phyloP scores from a whole-genome alignment of 1,284 basidiomycete genomes.

The Heimioporus retisporus region DNA sequence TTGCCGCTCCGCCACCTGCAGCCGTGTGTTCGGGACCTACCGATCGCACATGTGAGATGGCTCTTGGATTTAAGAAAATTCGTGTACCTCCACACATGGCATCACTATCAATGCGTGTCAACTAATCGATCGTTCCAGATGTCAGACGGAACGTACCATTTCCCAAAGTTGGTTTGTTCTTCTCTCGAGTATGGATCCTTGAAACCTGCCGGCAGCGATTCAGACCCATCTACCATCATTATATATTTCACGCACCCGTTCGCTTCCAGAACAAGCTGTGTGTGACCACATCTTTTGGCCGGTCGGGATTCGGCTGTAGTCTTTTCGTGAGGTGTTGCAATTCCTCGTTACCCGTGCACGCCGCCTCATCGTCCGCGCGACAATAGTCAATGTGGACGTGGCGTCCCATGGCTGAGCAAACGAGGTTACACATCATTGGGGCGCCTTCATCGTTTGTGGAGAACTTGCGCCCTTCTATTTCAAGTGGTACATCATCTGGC shows the following conservation, averaged over 20 bases:
- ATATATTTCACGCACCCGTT: slow-evolving; percentile 51
- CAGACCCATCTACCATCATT: not conserved
- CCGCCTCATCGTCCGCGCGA: slow-evolving; percentile 43
- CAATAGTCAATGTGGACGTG: slow-evolving; percentile 70
- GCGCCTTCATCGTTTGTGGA: slow-evolving; percentile 67
- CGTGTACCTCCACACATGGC: slow-evolving; percentile 60
- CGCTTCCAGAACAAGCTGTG: slow-evolving; percentile 67
- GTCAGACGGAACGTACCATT: slow-evolving; percentile 53
- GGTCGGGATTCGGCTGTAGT: slow-evolving; percentile 55
- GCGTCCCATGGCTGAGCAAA: slow-evolving; percentile 48
- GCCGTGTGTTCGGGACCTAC: slow-evolving; percentile 52
- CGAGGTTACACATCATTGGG: slow-evolving; percentile 70
- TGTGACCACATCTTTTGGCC: slow-evolving; percentile 63
- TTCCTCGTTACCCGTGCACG: slow-evolving; percentile 53
- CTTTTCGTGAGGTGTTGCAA: slow-evolving; percentile 54
- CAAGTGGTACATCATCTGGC: slow-evolving; percentile 53
- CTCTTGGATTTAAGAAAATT: not conserved
- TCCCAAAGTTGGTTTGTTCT: slow-evolving; percentile 59
- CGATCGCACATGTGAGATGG: not conserved
- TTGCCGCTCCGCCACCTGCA: slow-evolving; percentile 50
- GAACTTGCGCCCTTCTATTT: slow-evolving; percentile 64
- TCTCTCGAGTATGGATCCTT: slow-evolving; percentile 67
- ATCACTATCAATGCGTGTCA: slow-evolving; percentile 22
- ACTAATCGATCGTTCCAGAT: not conserved
- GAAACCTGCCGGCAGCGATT: slow-evolving; percentile 23